Evolutionary conservation across 257 asterid genomes (phyloP).

Genomic region (Fraxinus anomala): DNA sequence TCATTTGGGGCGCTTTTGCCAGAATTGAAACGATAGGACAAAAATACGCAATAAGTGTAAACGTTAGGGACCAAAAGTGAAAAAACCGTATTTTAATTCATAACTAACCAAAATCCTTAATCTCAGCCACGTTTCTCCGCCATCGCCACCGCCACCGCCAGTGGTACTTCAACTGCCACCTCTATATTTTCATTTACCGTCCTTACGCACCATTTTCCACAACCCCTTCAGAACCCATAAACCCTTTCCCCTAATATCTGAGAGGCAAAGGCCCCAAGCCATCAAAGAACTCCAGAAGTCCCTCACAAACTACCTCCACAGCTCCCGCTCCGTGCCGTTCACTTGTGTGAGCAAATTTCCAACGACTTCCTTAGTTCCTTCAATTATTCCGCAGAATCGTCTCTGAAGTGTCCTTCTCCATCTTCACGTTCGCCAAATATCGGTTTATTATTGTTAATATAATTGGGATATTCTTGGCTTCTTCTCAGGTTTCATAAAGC

Average conservation of each 20-base stretch:
- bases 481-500: not conserved
- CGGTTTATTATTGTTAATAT: not conserved
- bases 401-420: not conserved
- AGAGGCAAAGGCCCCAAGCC: not conserved
- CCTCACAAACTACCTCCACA: not conserved
- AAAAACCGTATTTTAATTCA: too few relatives aligned
- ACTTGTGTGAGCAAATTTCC: not conserved
- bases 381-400: not conserved
- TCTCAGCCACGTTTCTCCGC: too few relatives aligned
- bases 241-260: not conserved
- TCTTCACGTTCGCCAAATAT: not conserved
- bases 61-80: too few relatives aligned
- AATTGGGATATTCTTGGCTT: not conserved
- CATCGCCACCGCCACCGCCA: not conserved
- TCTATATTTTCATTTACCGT: not conserved
- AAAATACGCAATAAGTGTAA: too few relatives aligned
- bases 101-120: too few relatives aligned
- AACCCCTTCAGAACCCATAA: not conserved
- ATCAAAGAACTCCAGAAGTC: not conserved
- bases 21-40: too few relatives aligned
- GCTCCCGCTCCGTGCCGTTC: not conserved
- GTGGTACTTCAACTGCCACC: not conserved
- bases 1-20: too few relatives aligned
- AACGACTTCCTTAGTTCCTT: not conserved
- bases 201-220: not conserved